These are phyloP conservation scores for Pseudotsuga menziesii DNA, from an alignment of 75 land plant species.

Conservation along the genomic window DNA sequence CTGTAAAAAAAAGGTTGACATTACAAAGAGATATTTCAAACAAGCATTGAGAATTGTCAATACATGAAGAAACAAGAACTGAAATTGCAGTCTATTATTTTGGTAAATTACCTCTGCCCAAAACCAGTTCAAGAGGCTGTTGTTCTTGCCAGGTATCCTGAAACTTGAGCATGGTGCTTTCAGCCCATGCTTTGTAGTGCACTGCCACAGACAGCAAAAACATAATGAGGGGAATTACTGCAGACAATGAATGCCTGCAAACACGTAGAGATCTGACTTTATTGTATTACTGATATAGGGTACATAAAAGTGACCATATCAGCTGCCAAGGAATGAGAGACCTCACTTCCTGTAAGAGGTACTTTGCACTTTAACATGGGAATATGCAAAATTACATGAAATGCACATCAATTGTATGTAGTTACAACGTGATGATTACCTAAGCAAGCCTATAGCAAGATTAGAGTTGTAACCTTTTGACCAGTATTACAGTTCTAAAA, in stretches of 20 bases:
- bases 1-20: background rate
- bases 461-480: background rate
- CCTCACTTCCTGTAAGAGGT: background rate
- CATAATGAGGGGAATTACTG: background rate
- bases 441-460: background rate
- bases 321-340: background rate
- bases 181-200: slow-evolving; percentile 95
- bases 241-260: background rate
- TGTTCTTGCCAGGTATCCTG: slow-evolving; percentile 96
- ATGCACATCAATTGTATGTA: background rate
- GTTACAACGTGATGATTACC: background rate
- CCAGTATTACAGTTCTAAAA: background rate
- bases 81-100: background rate
- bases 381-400: background rate
- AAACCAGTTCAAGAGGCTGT: slow-evolving; percentile 65
- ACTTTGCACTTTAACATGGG: background rate
- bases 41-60: background rate
- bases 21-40: slow-evolving; percentile 3
- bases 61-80: background rate
- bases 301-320: background rate
- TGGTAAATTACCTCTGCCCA: slow-evolving; percentile 75
- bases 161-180: slow-evolving; percentile 85
- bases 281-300: background rate
- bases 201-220: slow-evolving; percentile 32
- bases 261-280: background rate